Evolutionary conservation across 345 rosid species (phyloP).

Genomic region (Lepidium didymum): DNA sequence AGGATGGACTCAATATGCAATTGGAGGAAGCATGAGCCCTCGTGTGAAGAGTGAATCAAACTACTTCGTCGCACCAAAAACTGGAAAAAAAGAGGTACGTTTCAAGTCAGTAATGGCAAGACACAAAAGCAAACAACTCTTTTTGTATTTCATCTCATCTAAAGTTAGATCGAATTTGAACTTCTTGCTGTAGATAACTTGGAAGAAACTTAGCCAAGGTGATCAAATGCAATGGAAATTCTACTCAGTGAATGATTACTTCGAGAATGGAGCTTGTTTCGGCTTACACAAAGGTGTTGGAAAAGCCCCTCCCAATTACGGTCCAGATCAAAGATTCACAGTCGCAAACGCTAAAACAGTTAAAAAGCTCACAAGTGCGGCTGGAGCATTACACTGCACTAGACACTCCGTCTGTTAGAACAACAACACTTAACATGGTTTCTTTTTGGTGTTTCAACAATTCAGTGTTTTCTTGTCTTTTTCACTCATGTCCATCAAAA

Average conservation of each 20-base stretch:
- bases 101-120: background rate
- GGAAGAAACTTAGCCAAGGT: constrained; percentile 33
- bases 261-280: constrained; percentile 62
- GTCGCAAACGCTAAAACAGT: constrained; percentile 40
- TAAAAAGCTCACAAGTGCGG: constrained; percentile 37
- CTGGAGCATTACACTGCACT: constrained; percentile 46
- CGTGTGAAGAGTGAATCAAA: constrained; percentile 73
- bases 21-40: constrained; percentile 79
- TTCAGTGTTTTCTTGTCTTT: background rate
- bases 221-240: constrained; percentile 44
- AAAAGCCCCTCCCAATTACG: constrained; percentile 43
- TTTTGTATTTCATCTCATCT: background rate
- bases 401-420: constrained; percentile 28
- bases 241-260: constrained; percentile 45
- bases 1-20: constrained; percentile 79
- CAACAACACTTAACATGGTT: constrained; percentile 1
- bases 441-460: background rate
- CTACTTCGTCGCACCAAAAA: constrained; percentile 52
- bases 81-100: constrained; percentile 42
- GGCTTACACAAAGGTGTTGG: constrained; percentile 33
- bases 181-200: constrained; percentile 37
- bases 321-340: constrained; percentile 33
- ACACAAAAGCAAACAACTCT: background rate
- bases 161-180: background rate
- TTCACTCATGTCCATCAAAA: background rate